Percentiles rank a stretch among this genome's conserved stretches.
Evolutionary conservation across 2,329 filamentous ascomycete genomes (phyloP).

Genomic region (Albophoma yamanashiensis): DNA sequence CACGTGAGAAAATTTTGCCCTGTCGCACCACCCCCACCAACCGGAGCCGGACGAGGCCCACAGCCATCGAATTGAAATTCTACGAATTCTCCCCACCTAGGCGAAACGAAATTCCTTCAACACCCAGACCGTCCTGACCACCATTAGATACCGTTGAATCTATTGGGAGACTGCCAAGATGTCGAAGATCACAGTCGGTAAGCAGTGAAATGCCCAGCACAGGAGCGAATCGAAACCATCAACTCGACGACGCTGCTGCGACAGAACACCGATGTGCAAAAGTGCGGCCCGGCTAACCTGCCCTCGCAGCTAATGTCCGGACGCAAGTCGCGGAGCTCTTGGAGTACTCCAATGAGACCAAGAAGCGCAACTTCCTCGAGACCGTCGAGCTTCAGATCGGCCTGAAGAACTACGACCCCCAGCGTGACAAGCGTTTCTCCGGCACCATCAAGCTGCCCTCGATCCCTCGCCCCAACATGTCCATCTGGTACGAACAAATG

Average conservation of each 20-base stretch:
- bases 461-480: slow-evolving; percentile 85
- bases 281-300: slow-evolving; percentile 17
- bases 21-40: slow-evolving; percentile 15
- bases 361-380: slow-evolving; percentile 98
- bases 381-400: slow-evolving; percentile 88
- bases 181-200: slow-evolving; percentile 78
- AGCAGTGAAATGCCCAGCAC: slow-evolving; percentile 8
- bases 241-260: not conserved
- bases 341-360: slow-evolving; percentile 85
- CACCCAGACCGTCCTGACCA: slow-evolving; percentile 35
- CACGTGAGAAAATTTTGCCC: slow-evolving; percentile 27
- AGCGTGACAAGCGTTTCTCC: slow-evolving; percentile 99
- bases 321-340: slow-evolving; percentile 88
- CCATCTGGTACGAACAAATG: slow-evolving; percentile 47
- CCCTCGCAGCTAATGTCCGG: slow-evolving; percentile 69
- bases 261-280: not conserved
- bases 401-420: slow-evolving; percentile 97
- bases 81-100: slow-evolving; percentile 9
- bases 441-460: slow-evolving; percentile 93
- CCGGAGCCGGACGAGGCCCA: slow-evolving; percentile 11
- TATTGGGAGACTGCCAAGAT: slow-evolving; percentile 84
- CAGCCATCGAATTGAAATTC: slow-evolving; percentile 9
- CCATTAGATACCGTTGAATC: slow-evolving; percentile 58
- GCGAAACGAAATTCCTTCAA: slow-evolving; percentile 5
- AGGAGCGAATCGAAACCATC: not conserved